Conservation (phyloP, 1,139 yeast genomes). For the Arxiozyma telluris region DNA sequence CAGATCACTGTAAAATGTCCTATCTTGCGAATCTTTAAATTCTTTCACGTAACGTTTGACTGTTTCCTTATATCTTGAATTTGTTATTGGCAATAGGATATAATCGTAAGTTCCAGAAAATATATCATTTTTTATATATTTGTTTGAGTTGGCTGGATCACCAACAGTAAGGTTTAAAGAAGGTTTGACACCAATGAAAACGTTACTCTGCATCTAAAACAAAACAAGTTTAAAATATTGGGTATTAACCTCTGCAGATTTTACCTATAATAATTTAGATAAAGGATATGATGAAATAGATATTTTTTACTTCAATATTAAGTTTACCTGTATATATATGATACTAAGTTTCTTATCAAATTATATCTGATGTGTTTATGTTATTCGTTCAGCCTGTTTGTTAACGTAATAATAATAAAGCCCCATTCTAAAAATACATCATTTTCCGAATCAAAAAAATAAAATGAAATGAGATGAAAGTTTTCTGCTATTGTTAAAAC, state of each 20-base stretch:
- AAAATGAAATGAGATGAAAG: no score
- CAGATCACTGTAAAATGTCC: slow-evolving; percentile 9
- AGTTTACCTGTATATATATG: no score
- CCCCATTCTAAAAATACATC: neutral
- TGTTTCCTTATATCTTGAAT: slow-evolving; percentile 35
- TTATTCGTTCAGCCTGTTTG: neutral
- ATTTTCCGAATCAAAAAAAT: neutral
- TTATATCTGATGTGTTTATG: neutral
- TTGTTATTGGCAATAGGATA: slow-evolving; percentile 38
- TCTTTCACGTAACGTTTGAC: slow-evolving; percentile 7
- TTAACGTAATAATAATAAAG: neutral
- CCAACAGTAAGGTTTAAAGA: slow-evolving; percentile 2
- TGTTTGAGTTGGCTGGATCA: neutral
- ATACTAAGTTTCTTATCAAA: neutral
- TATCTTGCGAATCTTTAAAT: neutral
- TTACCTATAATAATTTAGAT: neutral
- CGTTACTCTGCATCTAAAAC: slow-evolving; percentile 25
- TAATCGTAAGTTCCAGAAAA: slow-evolving; percentile 29
- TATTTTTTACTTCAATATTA: neutral
- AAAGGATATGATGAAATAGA: neutral
- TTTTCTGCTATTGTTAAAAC: neutral
- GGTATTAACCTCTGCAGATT: neutral
- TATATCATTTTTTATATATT: neutral
- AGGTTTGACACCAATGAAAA: slow-evolving; percentile 31
- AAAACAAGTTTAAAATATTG: neutral